Evolutionary conservation across 2,329 filamentous ascomycete species (phyloP).

Genomic region (Torrubiellomyces zombiae): DNA sequence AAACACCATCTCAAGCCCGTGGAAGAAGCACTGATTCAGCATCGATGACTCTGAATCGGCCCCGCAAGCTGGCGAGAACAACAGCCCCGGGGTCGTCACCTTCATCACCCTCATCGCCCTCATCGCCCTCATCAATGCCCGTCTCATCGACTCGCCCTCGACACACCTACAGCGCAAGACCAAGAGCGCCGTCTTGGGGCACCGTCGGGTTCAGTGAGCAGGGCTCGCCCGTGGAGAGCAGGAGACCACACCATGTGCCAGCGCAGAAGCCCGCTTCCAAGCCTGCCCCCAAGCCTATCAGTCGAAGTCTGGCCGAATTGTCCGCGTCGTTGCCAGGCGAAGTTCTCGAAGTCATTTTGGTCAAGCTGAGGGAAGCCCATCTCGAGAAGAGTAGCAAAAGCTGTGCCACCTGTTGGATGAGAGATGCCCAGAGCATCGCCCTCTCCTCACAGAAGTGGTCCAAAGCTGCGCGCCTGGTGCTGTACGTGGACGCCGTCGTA

Average conservation of each 20-base stretch:
- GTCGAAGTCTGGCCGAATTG: constrained; percentile 29
- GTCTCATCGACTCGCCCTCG: constrained; percentile 3
- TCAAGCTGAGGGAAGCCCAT: constrained; percentile 34
- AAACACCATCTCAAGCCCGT: constrained; percentile 10
- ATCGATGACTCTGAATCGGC: constrained; percentile 16
- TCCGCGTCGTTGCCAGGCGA: constrained; percentile 41
- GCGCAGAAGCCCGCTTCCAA: constrained; percentile 3
- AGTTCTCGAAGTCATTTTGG: constrained; percentile 39
- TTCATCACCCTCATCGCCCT: too few relatives aligned
- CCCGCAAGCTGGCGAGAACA: constrained; percentile 17
- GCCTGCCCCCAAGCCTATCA: constrained; percentile 3
- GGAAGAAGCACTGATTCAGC: constrained; percentile 8
- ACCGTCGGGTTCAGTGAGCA: constrained; percentile 24
- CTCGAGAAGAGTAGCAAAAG: constrained; percentile 28
- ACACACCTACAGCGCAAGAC: constrained; percentile 11
- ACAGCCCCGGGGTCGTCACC: background rate
- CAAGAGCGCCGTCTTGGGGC: constrained; percentile 15
- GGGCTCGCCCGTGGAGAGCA: constrained; percentile 15
- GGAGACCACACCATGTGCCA: constrained; percentile 4
- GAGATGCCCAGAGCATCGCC: constrained; percentile 36
- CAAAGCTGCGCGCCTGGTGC: constrained; percentile 29
- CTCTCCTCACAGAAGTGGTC: constrained; percentile 34
- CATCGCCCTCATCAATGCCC: too few relatives aligned
- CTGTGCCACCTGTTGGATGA: constrained; percentile 50
- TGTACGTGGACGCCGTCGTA: constrained; percentile 24